These are phyloP conservation scores for Camptophora hylomeconis DNA, from an alignment of 2,329 filamentous ascomycete genomes.

Conservation along the genomic window DNA sequence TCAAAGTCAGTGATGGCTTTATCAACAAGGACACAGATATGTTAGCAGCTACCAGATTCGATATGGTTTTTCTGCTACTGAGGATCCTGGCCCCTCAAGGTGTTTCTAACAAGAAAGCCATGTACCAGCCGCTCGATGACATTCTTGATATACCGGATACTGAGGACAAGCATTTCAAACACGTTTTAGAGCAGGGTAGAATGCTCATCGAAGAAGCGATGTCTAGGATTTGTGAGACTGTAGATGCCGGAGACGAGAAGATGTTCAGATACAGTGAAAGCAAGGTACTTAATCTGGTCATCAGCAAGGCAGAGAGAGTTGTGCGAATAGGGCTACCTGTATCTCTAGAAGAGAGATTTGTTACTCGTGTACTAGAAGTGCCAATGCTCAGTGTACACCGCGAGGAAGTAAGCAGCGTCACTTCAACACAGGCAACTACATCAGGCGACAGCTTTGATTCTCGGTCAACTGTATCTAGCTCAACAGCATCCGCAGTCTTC, in stretches of 20 bases:
- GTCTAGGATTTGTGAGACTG: slow-evolving; percentile 60
- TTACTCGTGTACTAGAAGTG: slow-evolving; percentile 60
- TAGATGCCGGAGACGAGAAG: slow-evolving; percentile 68
- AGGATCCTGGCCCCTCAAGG: slow-evolving; percentile 41
- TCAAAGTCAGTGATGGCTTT: slow-evolving; percentile 28
- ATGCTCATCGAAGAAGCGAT: slow-evolving; percentile 51
- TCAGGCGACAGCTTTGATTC: slow-evolving; percentile 12
- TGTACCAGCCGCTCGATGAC: slow-evolving; percentile 37
- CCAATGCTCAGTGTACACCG: slow-evolving; percentile 59
- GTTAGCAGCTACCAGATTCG: slow-evolving; percentile 72
- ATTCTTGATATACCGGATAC: slow-evolving; percentile 33
- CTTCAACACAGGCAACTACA: slow-evolving; percentile 19
- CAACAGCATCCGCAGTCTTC: slow-evolving; percentile 22
- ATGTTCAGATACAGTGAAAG: slow-evolving; percentile 70
- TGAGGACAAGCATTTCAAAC: slow-evolving; percentile 27
- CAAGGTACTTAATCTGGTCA: slow-evolving; percentile 54
- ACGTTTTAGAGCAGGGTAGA: slow-evolving; percentile 26
- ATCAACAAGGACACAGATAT: slow-evolving; percentile 58
- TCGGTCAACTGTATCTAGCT: slow-evolving; percentile 18
- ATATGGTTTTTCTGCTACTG: slow-evolving; percentile 72
- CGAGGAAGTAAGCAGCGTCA: slow-evolving; percentile 32
- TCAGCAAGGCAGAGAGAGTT: slow-evolving; percentile 61
- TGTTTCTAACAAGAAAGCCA: slow-evolving; percentile 27
- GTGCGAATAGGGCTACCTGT: slow-evolving; percentile 51
- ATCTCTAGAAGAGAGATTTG: slow-evolving; percentile 77